Evolutionary conservation across 495 filamentous ascomycete species (phyloP), one percentile per base, ranked within the genome.

Genomic region (Penicillium samsonianum): DNA sequence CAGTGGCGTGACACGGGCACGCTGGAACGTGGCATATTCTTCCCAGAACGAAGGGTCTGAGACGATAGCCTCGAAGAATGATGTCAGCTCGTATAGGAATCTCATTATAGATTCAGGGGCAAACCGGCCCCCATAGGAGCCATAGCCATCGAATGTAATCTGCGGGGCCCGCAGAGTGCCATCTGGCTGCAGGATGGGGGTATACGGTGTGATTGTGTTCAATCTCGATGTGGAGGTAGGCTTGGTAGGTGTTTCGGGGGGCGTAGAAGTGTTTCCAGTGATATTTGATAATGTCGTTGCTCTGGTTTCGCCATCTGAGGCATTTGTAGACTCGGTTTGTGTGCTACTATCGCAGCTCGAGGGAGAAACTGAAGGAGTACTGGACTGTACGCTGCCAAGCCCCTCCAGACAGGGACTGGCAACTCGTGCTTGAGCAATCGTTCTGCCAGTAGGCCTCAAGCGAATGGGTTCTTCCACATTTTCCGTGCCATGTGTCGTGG

Each of bases 91-190:
- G 50, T 63, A 54, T 2, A 73, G 60, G 45, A 70, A 64, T 8
- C 62, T 64, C 47, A 73, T 67, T 38, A 72, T 67, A 6, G 67
- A 65, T 65, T 73, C 71, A 45, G 67, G 62, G 20, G 62, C 67
- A 31, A 70, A 73, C 60, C 61, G 65, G 58, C 71, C 71, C 47
- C 71, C 71, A 42, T 64, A 73, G 9, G 58, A 33, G 22, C 71
- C 71, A 50, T 72, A 72, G 14, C 63, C 67, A 53, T 60, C 58
- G 40, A 60, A 67, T 56, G 54, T 61, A 17, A 68, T 50, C 22
- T 53, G 59, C 56, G 64, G 65, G 45, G 66, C 61, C 50, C 33
- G 58, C 31, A 65, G 57, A 35, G 51, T 61, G n/a, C 62, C 61
- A 61, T 67, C 62, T 49, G 23, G 16, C 52, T 69, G 67, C 65